These are phyloP conservation scores for Exsudoporus frostii DNA, from an alignment of 768 basidiomycete species.

Conservation along the genomic window DNA sequence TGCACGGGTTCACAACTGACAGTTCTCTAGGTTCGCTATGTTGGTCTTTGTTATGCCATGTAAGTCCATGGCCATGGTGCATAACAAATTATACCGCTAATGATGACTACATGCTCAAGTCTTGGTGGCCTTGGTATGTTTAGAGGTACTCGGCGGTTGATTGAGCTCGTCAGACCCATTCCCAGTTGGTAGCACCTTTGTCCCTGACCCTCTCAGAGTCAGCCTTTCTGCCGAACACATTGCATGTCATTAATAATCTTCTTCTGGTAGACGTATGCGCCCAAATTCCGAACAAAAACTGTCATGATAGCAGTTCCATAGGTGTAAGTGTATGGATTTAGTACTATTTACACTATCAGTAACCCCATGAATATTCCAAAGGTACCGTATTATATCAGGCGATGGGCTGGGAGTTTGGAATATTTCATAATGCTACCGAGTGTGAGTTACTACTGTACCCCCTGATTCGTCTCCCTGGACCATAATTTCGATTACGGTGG, in stretches of 20 bases:
- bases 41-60: constrained; percentile 2
- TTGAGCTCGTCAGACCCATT: background rate
- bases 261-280: background rate
- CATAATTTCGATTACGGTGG: too few species aligned
- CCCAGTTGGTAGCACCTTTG: background rate
- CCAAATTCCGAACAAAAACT: too few species aligned
- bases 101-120: background rate
- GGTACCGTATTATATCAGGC: background rate
- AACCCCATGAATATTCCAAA: background rate
- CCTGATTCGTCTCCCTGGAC: too few species aligned
- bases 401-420: too few species aligned
- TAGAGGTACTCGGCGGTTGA: background rate
- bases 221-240: background rate
- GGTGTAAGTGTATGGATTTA: constrained; percentile 1
- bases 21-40: background rate
- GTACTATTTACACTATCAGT: background rate
- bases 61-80: background rate
- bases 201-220: background rate
- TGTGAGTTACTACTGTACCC: too few species aligned
- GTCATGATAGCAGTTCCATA: background rate
- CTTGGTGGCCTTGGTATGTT: background rate
- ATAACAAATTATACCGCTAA: too few species aligned
- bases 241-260: too few species aligned
- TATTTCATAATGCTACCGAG: background rate
- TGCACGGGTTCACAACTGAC: background rate